Evolutionary conservation across 2,329 filamentous ascomycete species (phyloP), one percentile per base, ranked within the genome.

Genomic region (Sphaerulina vaccinii): DNA sequence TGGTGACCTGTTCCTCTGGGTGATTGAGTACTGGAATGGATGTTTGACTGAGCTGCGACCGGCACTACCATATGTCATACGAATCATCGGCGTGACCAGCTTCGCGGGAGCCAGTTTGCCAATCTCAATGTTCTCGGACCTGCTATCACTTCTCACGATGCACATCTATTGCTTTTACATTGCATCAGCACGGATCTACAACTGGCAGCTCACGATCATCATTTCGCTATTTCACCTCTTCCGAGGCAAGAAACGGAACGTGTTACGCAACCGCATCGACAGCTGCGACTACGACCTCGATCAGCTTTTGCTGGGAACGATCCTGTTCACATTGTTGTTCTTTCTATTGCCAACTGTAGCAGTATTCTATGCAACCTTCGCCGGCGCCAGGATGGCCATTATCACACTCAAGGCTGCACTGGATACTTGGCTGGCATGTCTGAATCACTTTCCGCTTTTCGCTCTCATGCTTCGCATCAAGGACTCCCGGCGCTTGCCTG

Each of bases 141-240:
- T 99, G 5, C 79, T 97, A 2, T 96, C 92, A 1, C 79, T 95
- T 40, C 77, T 97, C 54, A 99, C 95, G 1, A 76, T 99, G 29
- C 93, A 99, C 71, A 96, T 99, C 50, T 96, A 97, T 75, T 95
- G 88, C 1, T 99, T 99, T 70, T 99, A 99, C 71, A 86, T 97
- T 51, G 92, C 95, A 13, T 96, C 91, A 7, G 93, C 93, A 2
- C 86, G 93, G 45, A 97, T 99, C 65, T 99, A 92, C 71, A 90
- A 97, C 73, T 99, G 93, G 93, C 93, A 99, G 72, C 84, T 99
- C 55, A 95, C 88, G 3, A 97, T 99, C 57, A 86, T 99, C 59
- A 86, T 92, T 59, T 97, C 92, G 9, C 83, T 99, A n/a, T 99
- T 99, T 71, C 95, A 99, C 69, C 84, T 99, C 8, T 99, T 99